Conservation (phyloP, 768 basidiomycete species). For the Dentipellis fragilis region DNA sequence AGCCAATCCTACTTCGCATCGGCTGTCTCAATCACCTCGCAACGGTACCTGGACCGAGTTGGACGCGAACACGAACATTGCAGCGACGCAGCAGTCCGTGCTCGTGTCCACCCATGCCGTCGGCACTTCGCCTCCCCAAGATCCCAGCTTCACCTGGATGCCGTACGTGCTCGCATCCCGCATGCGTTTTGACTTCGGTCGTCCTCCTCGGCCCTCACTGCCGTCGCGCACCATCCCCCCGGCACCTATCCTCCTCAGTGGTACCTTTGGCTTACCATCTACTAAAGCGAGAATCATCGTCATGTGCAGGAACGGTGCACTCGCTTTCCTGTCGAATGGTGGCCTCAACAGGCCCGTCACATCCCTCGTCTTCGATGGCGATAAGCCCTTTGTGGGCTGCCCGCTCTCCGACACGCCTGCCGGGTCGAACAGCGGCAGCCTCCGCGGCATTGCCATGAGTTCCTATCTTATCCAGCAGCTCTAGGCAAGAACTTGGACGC, state of each 20-base stretch:
- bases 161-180: conserved; percentile 90
- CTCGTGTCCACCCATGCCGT: conserved; percentile 59
- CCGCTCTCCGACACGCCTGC: conserved; percentile 63
- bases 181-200: conserved; percentile 30
- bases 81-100: conserved; percentile 72
- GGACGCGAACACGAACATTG: conserved; percentile 57
- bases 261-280: conserved; percentile 59
- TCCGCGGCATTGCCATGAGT: conserved; percentile 54
- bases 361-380: conserved; percentile 50
- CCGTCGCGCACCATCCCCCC: conserved; percentile 57
- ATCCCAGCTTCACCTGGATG: conserved; percentile 82
- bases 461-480: too few species aligned
- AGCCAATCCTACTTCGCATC: conserved; percentile 69
- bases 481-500: too few species aligned
- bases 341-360: conserved; percentile 79
- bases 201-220: conserved; percentile 33
- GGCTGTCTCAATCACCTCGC: conserved; percentile 54
- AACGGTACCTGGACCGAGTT: conserved; percentile 65
- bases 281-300: conserved; percentile 61
- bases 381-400: conserved; percentile 79
- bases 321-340: conserved; percentile 42
- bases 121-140: conserved; percentile 45
- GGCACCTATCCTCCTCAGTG: conserved; percentile 65
- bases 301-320: conserved; percentile 48
- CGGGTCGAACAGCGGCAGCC: conserved; percentile 38